These are phyloP conservation scores for Ustulina deusta DNA, from an alignment of 2,329 filamentous ascomycete genomes.

Conservation along the genomic window DNA sequence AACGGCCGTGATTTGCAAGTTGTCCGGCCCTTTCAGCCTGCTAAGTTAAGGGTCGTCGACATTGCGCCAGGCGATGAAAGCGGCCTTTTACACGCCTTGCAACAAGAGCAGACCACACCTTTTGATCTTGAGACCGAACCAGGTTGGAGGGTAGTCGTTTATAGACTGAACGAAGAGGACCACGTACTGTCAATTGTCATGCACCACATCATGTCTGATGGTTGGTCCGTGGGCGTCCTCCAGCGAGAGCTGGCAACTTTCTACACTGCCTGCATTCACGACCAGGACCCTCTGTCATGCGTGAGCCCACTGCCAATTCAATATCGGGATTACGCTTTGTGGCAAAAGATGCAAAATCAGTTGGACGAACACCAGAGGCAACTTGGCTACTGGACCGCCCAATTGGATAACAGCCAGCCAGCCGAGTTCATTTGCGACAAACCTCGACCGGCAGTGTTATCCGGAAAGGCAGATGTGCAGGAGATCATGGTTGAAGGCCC, in stretches of 20 bases:
- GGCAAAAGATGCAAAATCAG: conserved; percentile 11
- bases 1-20: conserved; percentile 5
- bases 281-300: conserved; percentile 2
- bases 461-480: conserved; percentile 5
- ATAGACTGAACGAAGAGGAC: conserved; percentile 6
- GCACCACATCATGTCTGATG: conserved; percentile 24
- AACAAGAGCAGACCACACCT: conserved; percentile 9
- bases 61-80: background rate
- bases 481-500: background rate
- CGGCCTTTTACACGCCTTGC: background rate
- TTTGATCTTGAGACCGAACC: conserved; percentile 13
- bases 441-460: conserved; percentile 6
- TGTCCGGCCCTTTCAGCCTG: background rate
- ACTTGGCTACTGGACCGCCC: conserved; percentile 19
- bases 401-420: conserved; percentile 17
- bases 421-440: conserved; percentile 22
- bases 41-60: conserved; percentile 4
- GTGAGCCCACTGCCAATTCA: conserved; percentile 14
- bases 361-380: conserved; percentile 16
- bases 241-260: background rate
- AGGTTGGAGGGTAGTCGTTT: conserved; percentile 10
- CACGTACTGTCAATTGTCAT: conserved; percentile 17
- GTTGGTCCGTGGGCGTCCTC: conserved; percentile 16
- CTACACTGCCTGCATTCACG: conserved; percentile 11
- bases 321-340: conserved; percentile 17